phyloP scores from a whole-genome alignment of 2,329 filamentous ascomycete species.

The Leptographium procerum region DNA sequence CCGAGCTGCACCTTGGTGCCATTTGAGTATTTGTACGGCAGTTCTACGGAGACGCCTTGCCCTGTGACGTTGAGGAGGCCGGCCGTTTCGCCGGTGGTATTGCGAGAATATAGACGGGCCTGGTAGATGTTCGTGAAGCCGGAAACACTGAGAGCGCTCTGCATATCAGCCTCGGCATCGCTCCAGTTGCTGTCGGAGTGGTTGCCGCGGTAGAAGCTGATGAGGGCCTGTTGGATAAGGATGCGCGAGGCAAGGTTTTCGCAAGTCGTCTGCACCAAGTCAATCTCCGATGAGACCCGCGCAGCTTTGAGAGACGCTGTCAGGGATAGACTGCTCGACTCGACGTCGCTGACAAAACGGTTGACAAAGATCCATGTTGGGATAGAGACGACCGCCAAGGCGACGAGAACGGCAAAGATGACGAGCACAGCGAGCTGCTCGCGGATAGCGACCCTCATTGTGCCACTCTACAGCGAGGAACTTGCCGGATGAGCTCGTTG shows the following conservation, averaged over 20 bases:
- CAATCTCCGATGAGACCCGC: slow-evolving; percentile 66
- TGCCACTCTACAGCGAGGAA: slow-evolving; percentile 22
- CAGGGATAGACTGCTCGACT: slow-evolving; percentile 54
- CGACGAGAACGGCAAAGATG: slow-evolving; percentile 60
- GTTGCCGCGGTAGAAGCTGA: slow-evolving; percentile 44
- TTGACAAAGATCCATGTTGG: slow-evolving; percentile 57
- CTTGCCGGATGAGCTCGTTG: slow-evolving; percentile 5
- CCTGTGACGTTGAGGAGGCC: slow-evolving; percentile 57
- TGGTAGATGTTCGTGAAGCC: slow-evolving; percentile 53
- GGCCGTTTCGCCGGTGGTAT: slow-evolving; percentile 41
- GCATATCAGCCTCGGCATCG: slow-evolving; percentile 50
- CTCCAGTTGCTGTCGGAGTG: slow-evolving; percentile 47
- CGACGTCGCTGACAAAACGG: slow-evolving; percentile 38
- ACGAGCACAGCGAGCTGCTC: slow-evolving; percentile 78
- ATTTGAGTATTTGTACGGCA: slow-evolving; percentile 51
- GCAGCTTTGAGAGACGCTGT: slow-evolving; percentile 80
- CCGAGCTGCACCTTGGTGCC: slow-evolving; percentile 51
- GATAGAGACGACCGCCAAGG: slow-evolving; percentile 67
- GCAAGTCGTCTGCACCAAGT: slow-evolving; percentile 66
- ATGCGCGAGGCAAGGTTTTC: slow-evolving; percentile 58
- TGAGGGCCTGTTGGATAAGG: slow-evolving; percentile 43
- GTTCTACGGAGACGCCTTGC: slow-evolving; percentile 33
- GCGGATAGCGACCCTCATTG: slow-evolving; percentile 77
- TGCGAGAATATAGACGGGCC: slow-evolving; percentile 59
- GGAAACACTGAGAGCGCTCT: slow-evolving; percentile 55